These are phyloP conservation scores for Diatrype stigma DNA, from an alignment of 2,329 filamentous ascomycete species.

Conservation along the genomic window DNA sequence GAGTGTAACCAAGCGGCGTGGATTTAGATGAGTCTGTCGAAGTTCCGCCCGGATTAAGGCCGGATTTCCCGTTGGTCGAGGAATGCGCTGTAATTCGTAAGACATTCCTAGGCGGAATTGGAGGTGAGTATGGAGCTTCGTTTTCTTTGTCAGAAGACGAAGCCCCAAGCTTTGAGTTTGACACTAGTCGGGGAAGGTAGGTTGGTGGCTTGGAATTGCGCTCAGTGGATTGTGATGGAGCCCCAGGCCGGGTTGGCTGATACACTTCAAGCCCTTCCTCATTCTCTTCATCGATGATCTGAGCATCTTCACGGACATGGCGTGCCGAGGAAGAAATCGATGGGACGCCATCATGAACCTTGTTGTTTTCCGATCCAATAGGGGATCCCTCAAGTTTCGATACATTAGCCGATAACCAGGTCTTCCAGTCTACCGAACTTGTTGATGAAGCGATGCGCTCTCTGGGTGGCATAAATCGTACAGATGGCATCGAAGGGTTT, in stretches of 20 bases:
- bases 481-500: not conserved
- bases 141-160: conserved; percentile 8
- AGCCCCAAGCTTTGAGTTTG: not conserved
- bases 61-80: conserved; percentile 4
- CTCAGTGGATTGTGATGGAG: conserved; percentile 4
- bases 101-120: conserved; percentile 3
- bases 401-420: conserved; percentile 48
- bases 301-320: conserved; percentile 47
- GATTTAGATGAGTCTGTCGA: conserved; percentile 2
- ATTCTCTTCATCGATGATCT: conserved; percentile 40
- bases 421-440: conserved; percentile 48
- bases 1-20: conserved; percentile 4
- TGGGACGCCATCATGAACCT: conserved; percentile 13
- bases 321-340: conserved; percentile 23
- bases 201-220: conserved; percentile 4
- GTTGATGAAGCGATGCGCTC: conserved; percentile 28
- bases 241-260: conserved; percentile 8
- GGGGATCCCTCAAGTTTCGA: conserved; percentile 39
- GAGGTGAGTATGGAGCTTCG: conserved; percentile 5
- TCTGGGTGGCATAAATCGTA: conserved; percentile 14
- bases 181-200: not conserved
- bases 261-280: conserved; percentile 11
- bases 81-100: conserved; percentile 12
- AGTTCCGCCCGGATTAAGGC: not conserved
- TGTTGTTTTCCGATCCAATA: not conserved